Evolutionary conservation across 2,329 filamentous ascomycete species (phyloP).

Genomic region (Fusarium denticulatum): DNA sequence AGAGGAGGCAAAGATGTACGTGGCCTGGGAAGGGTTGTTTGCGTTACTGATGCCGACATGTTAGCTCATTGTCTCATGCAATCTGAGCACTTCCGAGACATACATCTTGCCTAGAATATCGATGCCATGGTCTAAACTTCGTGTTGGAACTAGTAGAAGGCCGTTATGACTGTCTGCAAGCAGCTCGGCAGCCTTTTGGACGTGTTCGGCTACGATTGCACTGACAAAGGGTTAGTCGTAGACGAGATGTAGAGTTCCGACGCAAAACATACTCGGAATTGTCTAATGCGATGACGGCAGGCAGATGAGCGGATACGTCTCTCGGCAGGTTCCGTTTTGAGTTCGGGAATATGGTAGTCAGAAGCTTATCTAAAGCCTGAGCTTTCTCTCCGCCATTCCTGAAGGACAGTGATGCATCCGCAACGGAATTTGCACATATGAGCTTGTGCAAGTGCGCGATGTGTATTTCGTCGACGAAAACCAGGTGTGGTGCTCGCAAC

Average conservation of each 20-base stretch:
- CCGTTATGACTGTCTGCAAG: background rate
- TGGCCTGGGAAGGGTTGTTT: background rate
- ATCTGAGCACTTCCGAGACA: background rate
- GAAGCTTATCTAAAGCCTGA: background rate
- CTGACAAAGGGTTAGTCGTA: background rate
- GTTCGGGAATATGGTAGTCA: background rate
- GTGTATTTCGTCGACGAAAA: background rate
- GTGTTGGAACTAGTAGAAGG: background rate
- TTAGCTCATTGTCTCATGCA: background rate
- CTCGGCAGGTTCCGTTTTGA: background rate
- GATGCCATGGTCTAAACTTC: background rate
- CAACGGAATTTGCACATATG: background rate
- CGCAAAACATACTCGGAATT: background rate
- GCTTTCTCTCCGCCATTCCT: background rate
- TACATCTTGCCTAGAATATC: background rate
- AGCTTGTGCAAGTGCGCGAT: background rate
- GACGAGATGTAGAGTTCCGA: accelerated
- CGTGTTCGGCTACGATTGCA: background rate
- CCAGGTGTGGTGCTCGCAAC: background rate
- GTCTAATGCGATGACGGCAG: background rate
- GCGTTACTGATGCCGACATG: background rate
- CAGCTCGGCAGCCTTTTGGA: background rate
- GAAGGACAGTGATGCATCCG: background rate
- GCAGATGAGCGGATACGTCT: background rate
- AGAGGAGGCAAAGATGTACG: background rate